A percentile compares a stretch with the other conserved stretches of the same genome.
Conservation (phyloP, 768 basidiomycete species). For the Lyophyllum shimeji region DNA sequence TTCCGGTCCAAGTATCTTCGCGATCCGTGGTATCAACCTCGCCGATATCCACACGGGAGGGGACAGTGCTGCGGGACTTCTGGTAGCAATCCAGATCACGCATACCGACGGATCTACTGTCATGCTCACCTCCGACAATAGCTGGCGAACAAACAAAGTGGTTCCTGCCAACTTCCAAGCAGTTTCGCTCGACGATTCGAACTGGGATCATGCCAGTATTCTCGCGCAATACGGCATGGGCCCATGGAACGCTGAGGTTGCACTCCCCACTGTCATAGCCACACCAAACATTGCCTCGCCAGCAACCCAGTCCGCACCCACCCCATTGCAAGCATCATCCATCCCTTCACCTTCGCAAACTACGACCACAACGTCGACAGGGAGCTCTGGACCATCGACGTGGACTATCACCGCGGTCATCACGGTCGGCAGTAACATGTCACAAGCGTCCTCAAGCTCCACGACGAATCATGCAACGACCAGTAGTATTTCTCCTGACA, state of each 20-base stretch:
- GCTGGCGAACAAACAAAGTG: conserved; percentile 21
- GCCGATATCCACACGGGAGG: conserved; percentile 16
- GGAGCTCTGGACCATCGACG: neutral
- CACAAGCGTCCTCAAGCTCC: neutral
- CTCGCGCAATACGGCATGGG: conserved; percentile 20
- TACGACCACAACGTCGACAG: neutral
- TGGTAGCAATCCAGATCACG: conserved; percentile 23
- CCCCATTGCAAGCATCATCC: neutral
- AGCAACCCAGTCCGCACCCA: neutral
- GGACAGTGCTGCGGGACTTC: conserved; percentile 24
- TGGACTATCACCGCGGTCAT: neutral
- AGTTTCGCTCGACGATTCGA: conserved; percentile 18
- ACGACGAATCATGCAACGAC: neutral
- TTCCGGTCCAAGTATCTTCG: conserved; percentile 21
- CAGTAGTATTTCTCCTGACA: neutral
- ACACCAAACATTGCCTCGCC: neutral
- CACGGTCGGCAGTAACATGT: neutral
- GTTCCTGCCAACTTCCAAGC: conserved; percentile 23
- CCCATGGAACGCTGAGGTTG: conserved; percentile 14
- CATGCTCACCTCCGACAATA: conserved; percentile 19
- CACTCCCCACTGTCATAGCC: neutral
- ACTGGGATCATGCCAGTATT: conserved; percentile 19
- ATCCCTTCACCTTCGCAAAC: neutral
- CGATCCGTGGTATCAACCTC: conserved; percentile 25
- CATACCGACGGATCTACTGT: conserved; percentile 25